Percentiles rank a stretch among this genome's conserved stretches.
Evolutionary conservation across 768 basidiomycete genomes (phyloP).

Genomic region (Pleurotus djamor): DNA sequence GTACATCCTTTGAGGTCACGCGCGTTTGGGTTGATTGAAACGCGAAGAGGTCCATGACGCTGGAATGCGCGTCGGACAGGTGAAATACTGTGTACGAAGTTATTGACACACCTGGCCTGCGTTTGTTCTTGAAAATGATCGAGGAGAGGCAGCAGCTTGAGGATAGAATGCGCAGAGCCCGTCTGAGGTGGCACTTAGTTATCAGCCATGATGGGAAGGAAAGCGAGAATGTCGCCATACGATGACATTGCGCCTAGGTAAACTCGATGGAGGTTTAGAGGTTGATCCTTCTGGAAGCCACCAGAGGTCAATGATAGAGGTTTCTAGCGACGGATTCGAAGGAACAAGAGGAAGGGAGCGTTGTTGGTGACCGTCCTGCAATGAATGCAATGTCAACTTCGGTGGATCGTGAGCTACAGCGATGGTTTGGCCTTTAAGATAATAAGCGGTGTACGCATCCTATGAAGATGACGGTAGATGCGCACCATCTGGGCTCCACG

Average conservation of each 20-base stretch:
- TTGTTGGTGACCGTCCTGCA: conserved; percentile 70
- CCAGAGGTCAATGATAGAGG: conserved; percentile 54
- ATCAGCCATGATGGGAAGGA: conserved; percentile 1
- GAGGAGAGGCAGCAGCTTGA: conserved; percentile 68
- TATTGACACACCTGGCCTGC: conserved; percentile 56
- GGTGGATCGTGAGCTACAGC: conserved; percentile 72
- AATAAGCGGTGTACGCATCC: neutral
- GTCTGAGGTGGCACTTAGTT: conserved; percentile 43
- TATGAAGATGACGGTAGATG: neutral
- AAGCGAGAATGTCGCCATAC: conserved; percentile 33
- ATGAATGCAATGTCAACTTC: conserved; percentile 66
- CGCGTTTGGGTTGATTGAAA: conserved; percentile 70
- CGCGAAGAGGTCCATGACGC: conserved; percentile 78
- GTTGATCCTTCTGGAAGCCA: conserved; percentile 60
- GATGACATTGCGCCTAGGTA: conserved; percentile 67
- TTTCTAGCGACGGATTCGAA: neutral
- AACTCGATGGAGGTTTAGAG: conserved; percentile 53
- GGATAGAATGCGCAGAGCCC: conserved; percentile 72
- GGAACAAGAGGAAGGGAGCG: conserved; percentile 29
- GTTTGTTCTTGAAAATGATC: conserved; percentile 69
- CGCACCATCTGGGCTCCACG: conserved; percentile 85
- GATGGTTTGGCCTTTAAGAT: conserved; percentile 57
- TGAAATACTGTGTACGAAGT: neutral
- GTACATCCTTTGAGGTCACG: conserved; percentile 33
- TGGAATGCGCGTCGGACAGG: conserved; percentile 23